Evolutionary conservation across 73 alveolate species (phyloP), one percentile per base, ranked within the genome.

Genomic region (Blepharisma stoltei): DNA sequence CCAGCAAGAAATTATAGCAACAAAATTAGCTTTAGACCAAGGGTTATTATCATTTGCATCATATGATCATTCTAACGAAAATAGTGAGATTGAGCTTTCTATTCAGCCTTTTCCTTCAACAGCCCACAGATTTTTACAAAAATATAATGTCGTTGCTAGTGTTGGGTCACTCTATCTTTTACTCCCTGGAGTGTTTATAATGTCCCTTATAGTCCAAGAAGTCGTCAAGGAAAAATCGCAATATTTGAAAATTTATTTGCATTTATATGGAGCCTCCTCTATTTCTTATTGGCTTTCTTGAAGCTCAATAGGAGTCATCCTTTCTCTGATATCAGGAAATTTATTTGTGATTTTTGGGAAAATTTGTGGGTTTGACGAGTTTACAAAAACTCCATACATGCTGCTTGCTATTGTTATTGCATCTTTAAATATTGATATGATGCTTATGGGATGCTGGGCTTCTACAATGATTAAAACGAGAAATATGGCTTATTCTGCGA

Each of bases 81-180:
- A 70, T n/a, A 9, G n/a, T 18, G 23, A n/a, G 25, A 79, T 91
- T 46, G 77, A 86, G 18, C 66, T 78, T 0, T 48, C 86, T 18
- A 76, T 78, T 48, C 47, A 85, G 49, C 79, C 77, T 54, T 92
- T 69, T 71, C 98, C 98, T 0, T 69, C 70, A 4, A 76, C 82
- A 9, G 83, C 95, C 5, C 79, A 81, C 25, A 65, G 98, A 43
- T 80, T 80, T 54, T 80, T 79, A 41, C 43, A 87, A 55, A 89
- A 85, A 6, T 60, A 71, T 46, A 87, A 87, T 67, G 76, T 92
- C 0, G 83, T 83, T n/a, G 88, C 88, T 8, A 81, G 81, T n/a
- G 78, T 90, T 70, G 98, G 98, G 5, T 85, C 90, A 3, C 90
- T 82, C 54, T 90, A 90, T 81, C 81, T 92, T 68, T 85, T 86